Base-by-base conservation (phyloP, 202 grass and related monocot genomes). In the Brachypodium distachyon region DNA sequence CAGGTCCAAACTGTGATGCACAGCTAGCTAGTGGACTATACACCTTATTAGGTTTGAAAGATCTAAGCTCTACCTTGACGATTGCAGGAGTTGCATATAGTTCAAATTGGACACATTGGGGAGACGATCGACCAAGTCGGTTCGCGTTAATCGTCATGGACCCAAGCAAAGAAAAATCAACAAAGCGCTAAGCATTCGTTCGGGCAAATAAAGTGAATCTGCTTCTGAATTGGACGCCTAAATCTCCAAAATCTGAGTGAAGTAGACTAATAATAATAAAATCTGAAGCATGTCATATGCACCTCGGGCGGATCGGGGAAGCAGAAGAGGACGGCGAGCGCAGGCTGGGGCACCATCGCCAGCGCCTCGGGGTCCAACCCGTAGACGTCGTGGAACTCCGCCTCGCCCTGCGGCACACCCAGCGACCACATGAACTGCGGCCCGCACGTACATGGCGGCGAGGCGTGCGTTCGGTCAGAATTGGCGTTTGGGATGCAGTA, bases 351-450 rank as follows among this genome's bases (percentile, higher is more conserved):
- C 19, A 87, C 89, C 81, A 75, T 84, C 33, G 33, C 67, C 67
- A 91, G 46, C 54, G 59, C 73, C 6, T 87, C 77, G 0, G 36
- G 46, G 25, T 87, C 89, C 3, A 91, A 43, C 0, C 81, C 81
- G 72, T 91, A 91, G 14, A 91, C 85, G 28, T 91, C 85, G 61
- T 84, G 78, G 73, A 91, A 82, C 52, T 91, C 85, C n/a, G 51
- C 81, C 51, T 72, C 81, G 37, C 62, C 84, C 73, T 44, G 77
- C 44, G 73, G 85, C 4, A 87, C 85, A 5, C 89, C 89, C 51
- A 91, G 77, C 22, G 81, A 86, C 81, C 85, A 87, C 78, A 87
- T 79, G 85, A 91, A 74, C 89, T 87, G 89, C 52, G 39, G 0
- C 8, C n/a, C n/a, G n/a, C n/a, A n/a, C n/a, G n/a, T n/a, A n/a